Base-by-base conservation (phyloP, 129 eudicot species). In the Tagetes patula region DNA sequence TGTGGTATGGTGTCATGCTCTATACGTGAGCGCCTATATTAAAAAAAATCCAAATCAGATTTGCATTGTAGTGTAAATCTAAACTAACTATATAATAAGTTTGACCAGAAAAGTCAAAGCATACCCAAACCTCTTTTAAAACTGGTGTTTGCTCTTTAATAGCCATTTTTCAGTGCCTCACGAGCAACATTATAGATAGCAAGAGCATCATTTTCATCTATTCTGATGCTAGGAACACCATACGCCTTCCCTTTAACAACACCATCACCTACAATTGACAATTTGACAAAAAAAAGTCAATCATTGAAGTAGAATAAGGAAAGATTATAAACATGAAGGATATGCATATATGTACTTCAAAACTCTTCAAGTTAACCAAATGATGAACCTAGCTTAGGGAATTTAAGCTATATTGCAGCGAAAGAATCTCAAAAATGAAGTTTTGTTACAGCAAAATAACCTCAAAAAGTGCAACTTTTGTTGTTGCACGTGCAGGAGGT, bases 1-100 rank as follows among this genome's bases (percentile, higher is more conserved):
- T 30, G 98, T 90, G 0, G 96, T 75, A 81, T 93, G 98, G 83
- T 89, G 96, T 60, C 98, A 92, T 45, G 83, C 87, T 82, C 98
- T 80, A 69, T 93, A 93, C 30, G 98, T 90, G 49, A 93, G 87
- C 55, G 95, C 96, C 98, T 93, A 64, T 31, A 34, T 8, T 58
- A n/a, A n/a, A 1, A 0, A 55, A 47, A 47, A 5, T 48, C 27
- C 1, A 1, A 5, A 3, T 32, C 12, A 67, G 43, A 54, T 39
- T 54, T 31, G 14, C 6, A 58, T 42, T 11, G 27, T 8, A 45
- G 37, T 4, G 34, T n/a, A 59, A 58, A 46, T 10, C n/a, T n/a
- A n/a, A n/a, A n/a, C n/a, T n/a, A 36, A 4, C 1, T 61, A n/a
- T 40, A 59, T 45, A 72, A 20, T 10, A 2, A 6, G 72, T 75